Evolutionary conservation across 2,329 filamentous ascomycete species (phyloP), one percentile per base, ranked within the genome.

Genomic region (Coniochaeta prunicola): DNA sequence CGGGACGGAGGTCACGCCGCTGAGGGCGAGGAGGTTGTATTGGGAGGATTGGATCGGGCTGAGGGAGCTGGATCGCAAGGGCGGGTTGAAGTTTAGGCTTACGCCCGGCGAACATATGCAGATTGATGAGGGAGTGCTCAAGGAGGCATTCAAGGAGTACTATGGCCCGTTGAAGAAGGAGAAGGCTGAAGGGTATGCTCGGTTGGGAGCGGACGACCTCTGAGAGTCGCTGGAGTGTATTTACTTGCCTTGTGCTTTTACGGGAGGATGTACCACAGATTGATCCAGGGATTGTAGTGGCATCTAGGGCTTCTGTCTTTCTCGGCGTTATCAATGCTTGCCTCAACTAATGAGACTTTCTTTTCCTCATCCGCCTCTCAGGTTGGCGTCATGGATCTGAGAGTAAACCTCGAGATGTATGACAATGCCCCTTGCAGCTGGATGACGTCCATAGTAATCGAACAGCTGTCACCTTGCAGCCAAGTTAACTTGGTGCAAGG

Each of bases 31-130:
- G 59, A 72, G 74, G 30, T 77, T 97, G 1, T 99, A 97, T 73
- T 84, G 82, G 65, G 88, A 97, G 74, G 93, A 99, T 76, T 99
- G 94, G 94, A 76, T 99, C 30, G 94, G 94, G 0, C 76, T 99
- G 71, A 89, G 83, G 71, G 75, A 77, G 66, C 76, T 99, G 67
- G 92, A 97, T 74, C 76, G 87, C 71, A 89, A 89, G 76, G 90
- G 88, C 2, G 90, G 84, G 1, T 75, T 99, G 66, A 81, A 87
- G 59, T 96, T 97, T 73, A 79, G 85, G 70, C 86, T 79, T 2
- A 81, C 86, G 0, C 79, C 86, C 4, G 94, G 93, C 0, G 83
- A 84, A 26, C 94, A 99, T 76, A 97, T 99, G 92, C 76, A 86
- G 62, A 76, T 97, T 62, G 75, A 78, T 0, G 84, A 90, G 12